Conservation (phyloP, 345 rosid genomes). For the Viola odorata region DNA sequence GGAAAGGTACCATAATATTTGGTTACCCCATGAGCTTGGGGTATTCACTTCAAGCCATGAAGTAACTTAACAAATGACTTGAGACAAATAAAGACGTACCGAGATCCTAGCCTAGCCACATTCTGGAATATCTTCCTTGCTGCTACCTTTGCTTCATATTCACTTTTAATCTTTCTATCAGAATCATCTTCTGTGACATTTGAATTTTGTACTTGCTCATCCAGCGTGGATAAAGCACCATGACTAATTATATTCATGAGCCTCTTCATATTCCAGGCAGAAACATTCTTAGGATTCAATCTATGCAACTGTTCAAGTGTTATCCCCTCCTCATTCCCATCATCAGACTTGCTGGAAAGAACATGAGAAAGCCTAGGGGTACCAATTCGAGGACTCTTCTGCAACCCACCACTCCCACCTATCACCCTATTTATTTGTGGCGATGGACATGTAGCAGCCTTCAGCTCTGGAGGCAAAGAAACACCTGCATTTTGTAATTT, state of each 20-base stretch:
- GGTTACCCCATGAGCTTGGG: too few species aligned
- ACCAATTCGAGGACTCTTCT: slow-evolving; percentile 22
- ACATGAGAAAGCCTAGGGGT: slow-evolving; percentile 21
- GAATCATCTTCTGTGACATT: slow-evolving; percentile 25
- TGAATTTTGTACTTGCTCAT: slow-evolving; percentile 20
- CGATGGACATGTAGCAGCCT: background rate
- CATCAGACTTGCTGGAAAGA: slow-evolving; percentile 12
- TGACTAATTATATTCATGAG: slow-evolving; percentile 23
- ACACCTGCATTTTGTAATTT: slow-evolving; percentile 25
- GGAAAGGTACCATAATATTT: too few species aligned
- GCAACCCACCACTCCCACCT: slow-evolving; percentile 21
- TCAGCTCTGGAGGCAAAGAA: slow-evolving; percentile 20
- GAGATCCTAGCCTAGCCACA: slow-evolving; percentile 27
- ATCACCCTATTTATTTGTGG: slow-evolving; percentile 5
- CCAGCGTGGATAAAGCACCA: slow-evolving; percentile 27
- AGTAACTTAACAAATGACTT: background rate
- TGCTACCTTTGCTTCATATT: slow-evolving; percentile 28
- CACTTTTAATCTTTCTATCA: slow-evolving; percentile 25
- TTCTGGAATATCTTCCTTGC: slow-evolving; percentile 30
- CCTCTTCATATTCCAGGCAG: slow-evolving; percentile 39
- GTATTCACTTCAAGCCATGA: background rate
- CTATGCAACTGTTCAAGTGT: slow-evolving; percentile 27
- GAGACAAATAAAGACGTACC: slow-evolving; percentile 8
- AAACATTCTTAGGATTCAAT: slow-evolving; percentile 26
- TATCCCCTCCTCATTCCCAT: slow-evolving; percentile 22